Conservation (phyloP, 2,329 filamentous ascomycete species). For the Corinectria fuckeliana region DNA sequence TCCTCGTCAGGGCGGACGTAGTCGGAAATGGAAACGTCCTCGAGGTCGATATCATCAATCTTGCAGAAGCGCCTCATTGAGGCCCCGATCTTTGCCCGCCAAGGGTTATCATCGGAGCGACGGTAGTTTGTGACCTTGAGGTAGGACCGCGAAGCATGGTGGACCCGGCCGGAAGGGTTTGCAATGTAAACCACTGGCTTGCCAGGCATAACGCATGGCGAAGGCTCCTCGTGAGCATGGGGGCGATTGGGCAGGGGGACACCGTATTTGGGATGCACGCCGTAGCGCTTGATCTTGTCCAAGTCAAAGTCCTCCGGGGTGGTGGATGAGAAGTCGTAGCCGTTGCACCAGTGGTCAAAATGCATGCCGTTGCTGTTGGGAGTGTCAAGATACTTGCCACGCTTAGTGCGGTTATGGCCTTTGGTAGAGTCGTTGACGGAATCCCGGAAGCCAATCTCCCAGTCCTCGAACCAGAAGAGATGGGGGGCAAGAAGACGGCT, state of each 20-base stretch:
- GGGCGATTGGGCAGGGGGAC: conserved; percentile 56
- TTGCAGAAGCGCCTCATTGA: conserved; percentile 49
- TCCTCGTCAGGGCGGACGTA: conserved; percentile 44
- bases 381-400: conserved; percentile 60
- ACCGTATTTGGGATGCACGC: conserved; percentile 60
- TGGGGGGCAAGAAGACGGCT: conserved; percentile 59
- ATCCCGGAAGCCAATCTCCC: conserved; percentile 66
- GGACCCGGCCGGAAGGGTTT: conserved; percentile 52
- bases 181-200: conserved; percentile 58
- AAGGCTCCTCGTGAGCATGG: conserved; percentile 52
- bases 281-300: conserved; percentile 55
- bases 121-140: conserved; percentile 45
- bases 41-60: conserved; percentile 39
- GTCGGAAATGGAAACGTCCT: conserved; percentile 44
- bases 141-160: conserved; percentile 56
- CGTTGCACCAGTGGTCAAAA: conserved; percentile 59
- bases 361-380: conserved; percentile 62
- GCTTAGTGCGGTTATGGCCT: conserved; percentile 58
- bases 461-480: conserved; percentile 55
- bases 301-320: conserved; percentile 59
- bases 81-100: conserved; percentile 44
- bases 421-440: conserved; percentile 62
- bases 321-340: conserved; percentile 59
- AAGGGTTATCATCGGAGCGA: conserved; percentile 43
- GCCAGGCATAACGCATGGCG: conserved; percentile 51